A percentile compares a stretch with the other conserved stretches of the same genome.
phyloP scores from a whole-genome alignment of 2,329 filamentous ascomycete species.

The Botryosphaeria dothidea region DNA sequence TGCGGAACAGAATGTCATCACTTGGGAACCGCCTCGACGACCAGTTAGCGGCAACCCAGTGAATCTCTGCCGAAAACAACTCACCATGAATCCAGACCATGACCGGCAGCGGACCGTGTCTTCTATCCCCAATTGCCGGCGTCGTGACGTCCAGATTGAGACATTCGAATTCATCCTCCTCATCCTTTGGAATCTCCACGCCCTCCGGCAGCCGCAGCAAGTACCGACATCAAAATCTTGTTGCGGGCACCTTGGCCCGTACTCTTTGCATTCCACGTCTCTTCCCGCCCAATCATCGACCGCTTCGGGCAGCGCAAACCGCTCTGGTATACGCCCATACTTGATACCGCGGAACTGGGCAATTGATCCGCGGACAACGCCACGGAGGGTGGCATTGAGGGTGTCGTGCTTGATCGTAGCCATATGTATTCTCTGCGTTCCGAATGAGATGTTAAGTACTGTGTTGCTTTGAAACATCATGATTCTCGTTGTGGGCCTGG shows the following conservation, averaged over 20 bases:
- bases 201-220: constrained; percentile 45
- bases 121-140: constrained; percentile 22
- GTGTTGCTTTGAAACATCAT: neutral
- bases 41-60: neutral
- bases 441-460: neutral
- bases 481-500: neutral
- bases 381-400: constrained; percentile 22
- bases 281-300: constrained; percentile 24
- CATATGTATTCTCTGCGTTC: neutral
- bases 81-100: constrained; percentile 50
- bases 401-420: constrained; percentile 13
- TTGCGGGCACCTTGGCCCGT: constrained; percentile 45
- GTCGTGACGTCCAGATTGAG: constrained; percentile 45
- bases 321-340: constrained; percentile 22
- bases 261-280: constrained; percentile 26
- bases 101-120: constrained; percentile 36
- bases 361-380: constrained; percentile 11
- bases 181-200: constrained; percentile 29
- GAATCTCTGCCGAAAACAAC: neutral
- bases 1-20: constrained; percentile 46
- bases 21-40: constrained; percentile 41
- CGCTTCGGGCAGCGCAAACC: constrained; percentile 21
- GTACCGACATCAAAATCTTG: constrained; percentile 42
- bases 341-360: constrained; percentile 24
- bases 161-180: constrained; percentile 47